phyloP scores from a whole-genome alignment of 352 stramenopile species.

The Phytophthora tentaculata region DNA sequence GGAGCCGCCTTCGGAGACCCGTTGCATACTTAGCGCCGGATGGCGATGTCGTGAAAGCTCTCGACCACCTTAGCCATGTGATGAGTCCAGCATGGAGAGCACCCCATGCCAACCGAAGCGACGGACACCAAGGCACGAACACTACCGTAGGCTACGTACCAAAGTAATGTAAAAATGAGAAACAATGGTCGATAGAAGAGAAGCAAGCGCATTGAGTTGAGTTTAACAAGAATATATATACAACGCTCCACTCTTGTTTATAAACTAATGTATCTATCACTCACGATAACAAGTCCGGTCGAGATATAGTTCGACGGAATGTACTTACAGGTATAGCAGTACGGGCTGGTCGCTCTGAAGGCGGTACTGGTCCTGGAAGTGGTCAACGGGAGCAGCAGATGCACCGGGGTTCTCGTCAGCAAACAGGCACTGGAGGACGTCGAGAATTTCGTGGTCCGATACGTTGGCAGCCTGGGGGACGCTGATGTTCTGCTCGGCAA shows the following conservation, averaged over 20 bases:
- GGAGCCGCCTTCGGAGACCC: constrained; percentile 28
- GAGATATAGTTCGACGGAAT: constrained; percentile 9
- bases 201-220: constrained; percentile 21
- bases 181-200: constrained; percentile 1
- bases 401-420: constrained; percentile 34
- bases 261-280: constrained; percentile 53
- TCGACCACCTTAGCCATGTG: constrained; percentile 22
- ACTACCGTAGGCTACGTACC: too few species aligned
- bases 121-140: not conserved
- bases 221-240: constrained; percentile 40
- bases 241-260: constrained; percentile 39
- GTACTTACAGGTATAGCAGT: constrained; percentile 40
- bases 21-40: constrained; percentile 30
- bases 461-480: constrained; percentile 36
- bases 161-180: not conserved
- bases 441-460: constrained; percentile 52
- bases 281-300: constrained; percentile 34
- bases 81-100: constrained; percentile 21
- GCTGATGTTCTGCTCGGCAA: constrained; percentile 19
- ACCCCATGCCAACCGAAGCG: not conserved
- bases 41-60: constrained; percentile 29
- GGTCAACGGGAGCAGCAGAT: constrained; percentile 11
- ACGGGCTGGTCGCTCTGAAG: constrained; percentile 40
- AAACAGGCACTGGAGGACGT: constrained; percentile 54
- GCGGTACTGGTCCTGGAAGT: constrained; percentile 37